These are phyloP conservation scores for Penicillium taxi DNA, from an alignment of 495 filamentous ascomycete species.

Conservation along the genomic window DNA sequence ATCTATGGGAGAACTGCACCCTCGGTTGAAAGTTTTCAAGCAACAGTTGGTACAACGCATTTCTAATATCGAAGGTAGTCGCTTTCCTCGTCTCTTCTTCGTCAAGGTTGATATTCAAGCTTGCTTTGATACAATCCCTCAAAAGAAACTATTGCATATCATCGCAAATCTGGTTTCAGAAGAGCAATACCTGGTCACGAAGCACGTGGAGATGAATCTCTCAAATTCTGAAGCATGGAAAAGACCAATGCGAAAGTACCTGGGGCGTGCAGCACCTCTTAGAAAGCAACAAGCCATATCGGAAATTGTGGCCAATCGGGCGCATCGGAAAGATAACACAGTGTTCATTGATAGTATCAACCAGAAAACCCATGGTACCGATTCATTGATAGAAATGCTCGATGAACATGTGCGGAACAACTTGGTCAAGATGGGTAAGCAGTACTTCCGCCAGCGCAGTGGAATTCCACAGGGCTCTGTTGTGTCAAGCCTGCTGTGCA, in stretches of 20 bases:
- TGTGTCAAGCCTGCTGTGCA: constrained; percentile 79
- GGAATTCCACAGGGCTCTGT: constrained; percentile 93
- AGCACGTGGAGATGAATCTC: constrained; percentile 62
- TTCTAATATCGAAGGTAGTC: neutral
- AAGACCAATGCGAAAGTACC: constrained; percentile 57
- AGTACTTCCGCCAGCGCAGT: constrained; percentile 75
- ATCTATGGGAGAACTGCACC: constrained; percentile 74
- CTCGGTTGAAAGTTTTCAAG: constrained; percentile 64
- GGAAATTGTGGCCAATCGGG: constrained; percentile 43
- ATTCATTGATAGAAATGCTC: constrained; percentile 60
- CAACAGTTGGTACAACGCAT: constrained; percentile 11
- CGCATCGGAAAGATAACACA: constrained; percentile 46
- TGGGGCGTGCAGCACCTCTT: constrained; percentile 47
- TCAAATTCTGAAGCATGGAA: constrained; percentile 5
- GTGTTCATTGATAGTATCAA: constrained; percentile 63
- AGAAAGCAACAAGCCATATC: constrained; percentile 47
- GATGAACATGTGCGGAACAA: constrained; percentile 73
- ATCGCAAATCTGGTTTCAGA: constrained; percentile 56
- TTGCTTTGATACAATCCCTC: constrained; percentile 94
- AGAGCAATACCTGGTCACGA: constrained; percentile 60
- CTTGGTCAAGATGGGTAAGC: constrained; percentile 81
- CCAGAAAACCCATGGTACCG: constrained; percentile 43
- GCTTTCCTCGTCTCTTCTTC: constrained; percentile 54
- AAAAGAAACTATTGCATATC: constrained; percentile 59
- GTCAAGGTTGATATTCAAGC: constrained; percentile 87